Evolutionary conservation across 1,139 yeast species (phyloP).

Genomic region (Zygoascus sp.): DNA sequence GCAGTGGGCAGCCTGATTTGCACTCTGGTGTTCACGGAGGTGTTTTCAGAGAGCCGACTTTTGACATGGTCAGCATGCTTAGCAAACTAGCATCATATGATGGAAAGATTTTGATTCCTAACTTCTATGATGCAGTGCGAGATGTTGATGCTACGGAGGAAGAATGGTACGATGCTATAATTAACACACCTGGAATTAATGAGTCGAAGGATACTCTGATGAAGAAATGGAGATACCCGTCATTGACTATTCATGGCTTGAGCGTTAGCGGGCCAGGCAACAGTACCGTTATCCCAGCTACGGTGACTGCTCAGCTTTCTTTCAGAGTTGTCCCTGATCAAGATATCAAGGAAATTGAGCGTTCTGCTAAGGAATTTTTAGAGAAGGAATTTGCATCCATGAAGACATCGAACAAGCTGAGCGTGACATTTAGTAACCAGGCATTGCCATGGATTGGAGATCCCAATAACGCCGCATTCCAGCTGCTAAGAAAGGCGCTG

Average conservation of each 20-base stretch:
- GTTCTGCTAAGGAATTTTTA: slow-evolving; percentile 46
- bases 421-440: slow-evolving; percentile 63
- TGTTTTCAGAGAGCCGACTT: slow-evolving; percentile 78
- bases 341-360: slow-evolving; percentile 54
- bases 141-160: slow-evolving; percentile 55
- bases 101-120: slow-evolving; percentile 62
- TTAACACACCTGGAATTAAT: slow-evolving; percentile 41
- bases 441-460: slow-evolving; percentile 98
- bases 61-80: slow-evolving; percentile 72
- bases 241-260: slow-evolving; percentile 82
- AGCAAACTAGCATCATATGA: slow-evolving; percentile 52
- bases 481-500: slow-evolving; percentile 57
- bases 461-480: slow-evolving; percentile 67
- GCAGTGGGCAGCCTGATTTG: slow-evolving; percentile 75
- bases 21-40: slow-evolving; percentile 99
- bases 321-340: slow-evolving; percentile 90
- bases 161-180: slow-evolving; percentile 57
- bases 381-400: slow-evolving; percentile 44
- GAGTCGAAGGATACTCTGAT: slow-evolving; percentile 49
- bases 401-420: slow-evolving; percentile 55
- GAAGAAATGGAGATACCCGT: slow-evolving; percentile 90
- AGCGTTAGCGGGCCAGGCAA: slow-evolving; percentile 88
- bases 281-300: slow-evolving; percentile 82
- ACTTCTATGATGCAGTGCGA: slow-evolving; percentile 62
- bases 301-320: slow-evolving; percentile 71